Evolutionary conservation across 139 green algal genomes (phyloP), one percentile per base, ranked within the genome.

Genomic region (Tetradesmus obliquus): DNA sequence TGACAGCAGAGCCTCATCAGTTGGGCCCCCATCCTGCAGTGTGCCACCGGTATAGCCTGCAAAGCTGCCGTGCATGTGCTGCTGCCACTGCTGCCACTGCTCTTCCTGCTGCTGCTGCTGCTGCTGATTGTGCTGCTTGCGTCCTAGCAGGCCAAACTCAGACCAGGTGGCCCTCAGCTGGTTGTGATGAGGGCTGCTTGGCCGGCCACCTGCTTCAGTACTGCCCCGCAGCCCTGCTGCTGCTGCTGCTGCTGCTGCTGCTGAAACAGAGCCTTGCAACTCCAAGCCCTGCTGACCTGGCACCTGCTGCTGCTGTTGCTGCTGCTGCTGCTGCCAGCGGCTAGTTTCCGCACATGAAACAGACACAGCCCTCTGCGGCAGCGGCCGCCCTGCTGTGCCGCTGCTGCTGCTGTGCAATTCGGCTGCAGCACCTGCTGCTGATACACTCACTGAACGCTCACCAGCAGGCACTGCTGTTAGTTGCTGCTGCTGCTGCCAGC

Each of bases 211-310:
- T 69, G 82, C 82, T 45, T 71, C 82, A 17, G 20, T 32, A 55
- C 66, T 32, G 5, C 5, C 19, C 4, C 53, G 5, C 6, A 55
- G 54, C 5, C 82, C 79, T 85, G 45, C 79, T 85, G 45, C 79
- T 85, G n/a, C 79, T 85, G 79, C 82, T 69, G 81, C 82, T 87
- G 82, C 82, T 62, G 82, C 82, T 62, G 66, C 66, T 76, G 66
- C 66, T 76, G 66, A 76, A 19, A 76, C 66, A 76, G 66, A 24
- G 17, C 15, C 66, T 24, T 76, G 66, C 66, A 76, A 4, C 15
- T 24, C 17, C 66, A 76, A 24, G 2, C 66, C 17, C 79, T 83
- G 79, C 79, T 83, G 79, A 53, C 32, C 4, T 19, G 9, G 13
- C 80, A 15, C 5, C 7, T 86, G 80, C 80, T 86, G 82, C 82